These are phyloP conservation scores for Lithospermum erythrorhizon DNA, from an alignment of 257 asterid species.

Conservation along the genomic window DNA sequence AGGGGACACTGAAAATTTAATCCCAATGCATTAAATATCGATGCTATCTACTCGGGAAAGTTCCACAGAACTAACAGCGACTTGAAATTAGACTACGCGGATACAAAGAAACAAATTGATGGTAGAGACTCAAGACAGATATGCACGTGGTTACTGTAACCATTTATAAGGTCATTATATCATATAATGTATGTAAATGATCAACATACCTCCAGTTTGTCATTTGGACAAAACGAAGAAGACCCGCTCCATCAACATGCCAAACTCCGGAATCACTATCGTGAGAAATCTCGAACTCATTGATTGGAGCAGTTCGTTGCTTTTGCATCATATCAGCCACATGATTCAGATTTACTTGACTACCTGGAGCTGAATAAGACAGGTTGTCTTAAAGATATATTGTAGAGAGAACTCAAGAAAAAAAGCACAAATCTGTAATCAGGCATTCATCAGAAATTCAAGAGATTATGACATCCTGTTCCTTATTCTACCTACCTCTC, in stretches of 20 bases:
- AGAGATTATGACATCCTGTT: too few relatives aligned
- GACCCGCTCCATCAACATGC: constrained; percentile 74
- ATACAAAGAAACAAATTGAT: not conserved
- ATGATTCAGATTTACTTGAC: constrained; percentile 36
- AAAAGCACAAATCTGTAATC: not conserved
- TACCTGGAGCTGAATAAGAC: constrained; percentile 26
- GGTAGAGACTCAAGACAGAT: not conserved
- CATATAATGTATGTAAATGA: constrained; percentile 1
- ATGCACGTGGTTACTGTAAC: not conserved
- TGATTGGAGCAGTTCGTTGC: constrained; percentile 62
- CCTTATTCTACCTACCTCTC: too few relatives aligned
- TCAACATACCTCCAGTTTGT: constrained; percentile 84
- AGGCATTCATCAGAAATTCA: too few relatives aligned
- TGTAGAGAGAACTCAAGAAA: not conserved
- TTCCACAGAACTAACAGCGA: too few relatives aligned
- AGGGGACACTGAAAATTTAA: too few relatives aligned
- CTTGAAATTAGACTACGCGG: too few relatives aligned
- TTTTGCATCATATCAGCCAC: constrained; percentile 66
- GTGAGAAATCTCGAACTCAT: constrained; percentile 64
- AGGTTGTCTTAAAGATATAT: not conserved
- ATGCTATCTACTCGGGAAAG: too few relatives aligned
- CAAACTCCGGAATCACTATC: constrained; percentile 45
- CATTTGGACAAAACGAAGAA: constrained; percentile 95
- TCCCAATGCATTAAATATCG: too few relatives aligned
- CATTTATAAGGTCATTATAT: not conserved